Evolutionary conservation across 2,329 filamentous ascomycete genomes (phyloP), one percentile per base, ranked within the genome.

Genomic region (Nemania abortiva): DNA sequence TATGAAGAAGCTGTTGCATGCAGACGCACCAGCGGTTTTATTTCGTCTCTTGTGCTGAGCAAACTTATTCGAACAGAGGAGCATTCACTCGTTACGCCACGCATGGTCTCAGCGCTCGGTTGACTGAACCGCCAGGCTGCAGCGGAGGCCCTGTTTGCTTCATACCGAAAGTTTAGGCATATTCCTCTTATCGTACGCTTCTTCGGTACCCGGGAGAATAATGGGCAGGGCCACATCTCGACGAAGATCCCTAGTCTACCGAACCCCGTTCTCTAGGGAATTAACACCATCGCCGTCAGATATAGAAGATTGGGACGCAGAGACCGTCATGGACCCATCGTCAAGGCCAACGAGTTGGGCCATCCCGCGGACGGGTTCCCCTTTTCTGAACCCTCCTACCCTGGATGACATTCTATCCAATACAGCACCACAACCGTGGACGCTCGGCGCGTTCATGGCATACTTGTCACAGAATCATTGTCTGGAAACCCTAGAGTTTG

Each of bases 381-480:
- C 82, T 50, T 78, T 80, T 52, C 78, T 79, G 61, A 81, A 79
- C 72, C 83, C 82, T 31, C 95, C 94, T 52, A 92, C 93, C 34
- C 85, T 99, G 58, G 88, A 91, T 68, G 95, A 98, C 76, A 97
- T 99, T 31, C 88, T 99, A 53, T 88, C 92, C 72, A 96, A 98
- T 82, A 89, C 88, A 53, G 93, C 96, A 42, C 90, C 93, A 9
- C 90, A 94, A 49, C 96, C 96, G 74, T 98, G 94, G 87, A 97
- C 95, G 0, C 85, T 98, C 9, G 91, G 90, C 69, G 95, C 95
- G 37, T 98, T 98, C 81, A 98, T 96, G 89, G 95, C 95, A 65
- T 98, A 97, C 77, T 87, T 98, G 3, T 98, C 95, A 0, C 95
- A 97, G 78, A 98, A 98, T 77, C 95, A 98, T 81, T 99, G 96